These are phyloP conservation scores for Trametes cubensis DNA, from an alignment of 768 basidiomycete genomes.

Conservation along the genomic window DNA sequence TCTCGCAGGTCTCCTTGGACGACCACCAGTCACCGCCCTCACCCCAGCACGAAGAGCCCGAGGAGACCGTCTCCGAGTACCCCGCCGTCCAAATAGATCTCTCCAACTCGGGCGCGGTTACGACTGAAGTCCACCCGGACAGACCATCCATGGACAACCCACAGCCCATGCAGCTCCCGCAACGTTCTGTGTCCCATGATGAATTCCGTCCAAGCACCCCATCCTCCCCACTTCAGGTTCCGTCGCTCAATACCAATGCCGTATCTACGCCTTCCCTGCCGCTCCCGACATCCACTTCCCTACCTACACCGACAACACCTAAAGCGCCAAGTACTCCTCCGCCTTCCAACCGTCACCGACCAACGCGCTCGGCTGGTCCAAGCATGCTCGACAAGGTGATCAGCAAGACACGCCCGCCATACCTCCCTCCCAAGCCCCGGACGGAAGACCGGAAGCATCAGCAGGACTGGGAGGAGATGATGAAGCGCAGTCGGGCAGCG, in stretches of 20 bases:
- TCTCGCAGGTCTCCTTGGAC: constrained; percentile 25
- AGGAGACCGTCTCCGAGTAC: constrained; percentile 20
- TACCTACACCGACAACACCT: constrained; percentile 32
- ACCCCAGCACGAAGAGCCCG: constrained; percentile 14
- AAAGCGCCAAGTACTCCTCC: constrained; percentile 15
- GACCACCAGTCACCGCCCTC: constrained; percentile 22
- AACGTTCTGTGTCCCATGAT: constrained; percentile 17
- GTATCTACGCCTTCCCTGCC: constrained; percentile 32
- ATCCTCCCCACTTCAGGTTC: constrained; percentile 12
- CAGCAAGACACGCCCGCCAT: constrained; percentile 81
- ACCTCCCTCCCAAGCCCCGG: constrained; percentile 81
- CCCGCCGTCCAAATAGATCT: constrained; percentile 28
- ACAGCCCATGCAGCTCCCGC: constrained; percentile 7
- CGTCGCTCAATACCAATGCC: constrained; percentile 6
- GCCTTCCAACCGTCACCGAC: constrained; percentile 40
- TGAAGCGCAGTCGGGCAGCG: constrained; percentile 73
- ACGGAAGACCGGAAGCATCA: constrained; percentile 83
- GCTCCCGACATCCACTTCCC: constrained; percentile 37
- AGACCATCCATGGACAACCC: neutral
- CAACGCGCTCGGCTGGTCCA: constrained; percentile 61
- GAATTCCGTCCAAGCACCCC: constrained; percentile 17
- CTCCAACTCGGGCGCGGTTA: constrained; percentile 10
- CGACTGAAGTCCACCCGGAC: constrained; percentile 15
- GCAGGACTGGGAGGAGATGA: constrained; percentile 86
- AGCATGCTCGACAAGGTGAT: constrained; percentile 77